phyloP scores from a whole-genome alignment of 164 flowering plant species.

The Akebia trifoliata region DNA sequence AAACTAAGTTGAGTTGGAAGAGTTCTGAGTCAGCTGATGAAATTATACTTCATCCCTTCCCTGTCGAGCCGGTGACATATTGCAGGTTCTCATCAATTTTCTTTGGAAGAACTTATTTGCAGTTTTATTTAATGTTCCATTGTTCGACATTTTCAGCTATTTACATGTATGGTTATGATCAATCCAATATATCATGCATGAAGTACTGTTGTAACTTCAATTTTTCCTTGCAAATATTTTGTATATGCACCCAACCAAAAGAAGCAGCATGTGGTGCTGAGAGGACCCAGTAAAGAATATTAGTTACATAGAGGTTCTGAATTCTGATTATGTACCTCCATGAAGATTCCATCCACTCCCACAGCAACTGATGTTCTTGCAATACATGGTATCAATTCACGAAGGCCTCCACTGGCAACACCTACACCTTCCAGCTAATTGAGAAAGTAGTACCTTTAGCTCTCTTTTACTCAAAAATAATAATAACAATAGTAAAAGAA shows the following conservation, averaged over 20 bases:
- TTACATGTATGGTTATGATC: background rate
- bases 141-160: too few species aligned
- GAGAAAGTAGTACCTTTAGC: constrained; percentile 8
- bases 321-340: constrained; percentile 63
- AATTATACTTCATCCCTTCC: too few species aligned
- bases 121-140: too few species aligned
- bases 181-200: background rate
- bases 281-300: background rate
- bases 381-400: constrained; percentile 94
- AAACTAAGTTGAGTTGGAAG: too few species aligned
- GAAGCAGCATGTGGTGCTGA: background rate
- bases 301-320: background rate
- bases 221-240: background rate
- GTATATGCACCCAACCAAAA: background rate
- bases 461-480: background rate
- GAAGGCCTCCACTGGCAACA: constrained; percentile 98
- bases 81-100: too few species aligned
- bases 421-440: constrained; percentile 92
- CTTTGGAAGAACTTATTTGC: too few species aligned
- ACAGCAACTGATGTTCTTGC: constrained; percentile 97
- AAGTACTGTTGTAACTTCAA: background rate
- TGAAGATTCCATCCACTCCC: constrained; percentile 95
- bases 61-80: too few species aligned
- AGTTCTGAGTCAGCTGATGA: too few species aligned
- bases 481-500: background rate